Evolutionary conservation across 768 basidiomycete genomes (phyloP), one percentile per base, ranked within the genome.

Genomic region (Gloeophyllum trabeum): DNA sequence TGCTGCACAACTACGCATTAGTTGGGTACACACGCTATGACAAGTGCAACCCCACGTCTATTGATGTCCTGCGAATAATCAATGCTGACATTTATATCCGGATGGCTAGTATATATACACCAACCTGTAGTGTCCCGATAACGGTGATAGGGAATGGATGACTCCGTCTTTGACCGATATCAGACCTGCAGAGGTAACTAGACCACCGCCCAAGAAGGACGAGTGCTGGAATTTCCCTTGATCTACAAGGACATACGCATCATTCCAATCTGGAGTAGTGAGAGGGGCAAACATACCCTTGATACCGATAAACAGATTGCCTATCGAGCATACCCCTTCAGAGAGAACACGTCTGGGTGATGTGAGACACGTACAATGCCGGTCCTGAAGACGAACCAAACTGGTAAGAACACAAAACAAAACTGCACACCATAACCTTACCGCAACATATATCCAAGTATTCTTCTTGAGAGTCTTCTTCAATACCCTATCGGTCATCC

Each of bases 401-500:
- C 23, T 41, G 39, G 24, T 14, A 43, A 28, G 12, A 16, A n/a
- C 6, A 32, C 26, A n/a, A 20, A 20, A n/a, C 10, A n/a, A 45
- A 6, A 23, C 4, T 13, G 28, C 4, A 30, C 25, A 40, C 54
- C 38, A 56, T n/a, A n/a, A n/a, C n/a, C 70, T 48, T 50, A 77
- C 78, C 40, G 74, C 64, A 6, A 76, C 74, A 54, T 80, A 82
- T 24, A 84, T 80, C 79, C 79, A 82, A 2, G 76, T 79, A 54
- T 81, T 75, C 25, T 65, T 60, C 45, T 63, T 60, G 6, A 81
- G 61, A 0, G 76, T 79, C 57, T 77, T 79, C 39, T 75, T 57
- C 40, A 81, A 54, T 38, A 81, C 46, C 41, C 68, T 62, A 40
- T 80, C 71, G 40, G 67, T 60, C 18, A 74, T 54, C 4, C 77